phyloP scores from a whole-genome alignment of 2,329 filamentous ascomycete species.

The Aspergillus pseudonomiae region DNA sequence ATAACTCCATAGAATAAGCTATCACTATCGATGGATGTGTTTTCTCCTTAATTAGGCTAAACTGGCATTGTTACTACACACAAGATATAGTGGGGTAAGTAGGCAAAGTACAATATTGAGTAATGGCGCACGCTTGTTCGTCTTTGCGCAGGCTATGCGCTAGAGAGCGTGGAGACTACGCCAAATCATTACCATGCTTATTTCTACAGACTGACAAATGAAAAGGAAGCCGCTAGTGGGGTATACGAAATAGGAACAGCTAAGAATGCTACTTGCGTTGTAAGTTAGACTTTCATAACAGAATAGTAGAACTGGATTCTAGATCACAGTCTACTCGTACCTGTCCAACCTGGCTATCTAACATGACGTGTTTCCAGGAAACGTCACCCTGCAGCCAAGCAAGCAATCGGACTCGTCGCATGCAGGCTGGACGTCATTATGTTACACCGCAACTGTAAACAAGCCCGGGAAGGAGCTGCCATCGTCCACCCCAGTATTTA shows the following conservation, averaged over 20 bases:
- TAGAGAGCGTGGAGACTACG: too few species aligned
- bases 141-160: too few species aligned
- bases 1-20: background rate
- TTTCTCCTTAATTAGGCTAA: background rate
- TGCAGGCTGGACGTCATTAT: background rate
- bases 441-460: background rate
- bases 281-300: background rate
- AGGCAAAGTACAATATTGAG: background rate
- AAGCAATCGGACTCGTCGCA: background rate
- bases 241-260: background rate
- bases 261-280: background rate
- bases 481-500: background rate
- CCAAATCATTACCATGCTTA: background rate
- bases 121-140: background rate
- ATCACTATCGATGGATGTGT: background rate
- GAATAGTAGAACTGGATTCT: background rate
- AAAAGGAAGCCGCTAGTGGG: background rate
- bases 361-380: background rate
- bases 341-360: background rate
- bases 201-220: background rate
- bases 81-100: background rate
- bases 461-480: background rate
- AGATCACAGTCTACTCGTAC: background rate
- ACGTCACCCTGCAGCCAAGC: background rate
- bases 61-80: background rate